Percentiles rank a stretch among this genome's conserved stretches.
Evolutionary conservation across 2,329 filamentous ascomycete species (phyloP).

Genomic region (Plectosphaerella cucumerina): DNA sequence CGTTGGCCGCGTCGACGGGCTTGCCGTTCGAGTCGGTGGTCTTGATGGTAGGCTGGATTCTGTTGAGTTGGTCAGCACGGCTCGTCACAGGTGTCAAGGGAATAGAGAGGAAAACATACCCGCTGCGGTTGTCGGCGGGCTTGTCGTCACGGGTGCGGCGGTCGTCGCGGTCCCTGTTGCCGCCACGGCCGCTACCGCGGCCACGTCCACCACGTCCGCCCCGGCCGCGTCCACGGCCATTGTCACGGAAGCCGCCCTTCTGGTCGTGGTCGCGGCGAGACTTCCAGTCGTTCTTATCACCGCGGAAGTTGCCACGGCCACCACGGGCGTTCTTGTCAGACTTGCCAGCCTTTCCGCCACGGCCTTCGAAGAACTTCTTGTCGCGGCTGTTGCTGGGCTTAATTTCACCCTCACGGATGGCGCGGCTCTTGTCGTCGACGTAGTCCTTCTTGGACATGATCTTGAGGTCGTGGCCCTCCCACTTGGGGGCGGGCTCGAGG

Average conservation of each 20-base stretch:
- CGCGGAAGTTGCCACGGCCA: constrained; percentile 30
- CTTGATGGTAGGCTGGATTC: constrained; percentile 38
- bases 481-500: constrained; percentile 77
- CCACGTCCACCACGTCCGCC: constrained; percentile 37
- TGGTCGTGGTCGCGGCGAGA: constrained; percentile 59
- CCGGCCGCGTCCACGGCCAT: constrained; percentile 32
- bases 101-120: constrained; percentile 23
- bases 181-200: constrained; percentile 31
- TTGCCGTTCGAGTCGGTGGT: constrained; percentile 35
- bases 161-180: constrained; percentile 30
- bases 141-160: constrained; percentile 26
- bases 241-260: constrained; percentile 52
- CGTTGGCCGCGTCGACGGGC: constrained; percentile 16
- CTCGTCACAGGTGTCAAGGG: constrained; percentile 8
- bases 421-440: constrained; percentile 68
- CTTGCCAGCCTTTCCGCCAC: constrained; percentile 21
- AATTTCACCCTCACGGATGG: constrained; percentile 68
- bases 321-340: constrained; percentile 11
- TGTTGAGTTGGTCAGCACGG: constrained; percentile 8
- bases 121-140: constrained; percentile 23
- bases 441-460: constrained; percentile 90
- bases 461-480: constrained; percentile 72
- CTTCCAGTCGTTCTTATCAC: constrained; percentile 58
- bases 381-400: constrained; percentile 46
- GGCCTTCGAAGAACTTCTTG: constrained; percentile 47